Evolutionary conservation across 2,329 filamentous ascomycete species (phyloP), one percentile per base, ranked within the genome.

Genomic region (Ampelomyces quisqualis): DNA sequence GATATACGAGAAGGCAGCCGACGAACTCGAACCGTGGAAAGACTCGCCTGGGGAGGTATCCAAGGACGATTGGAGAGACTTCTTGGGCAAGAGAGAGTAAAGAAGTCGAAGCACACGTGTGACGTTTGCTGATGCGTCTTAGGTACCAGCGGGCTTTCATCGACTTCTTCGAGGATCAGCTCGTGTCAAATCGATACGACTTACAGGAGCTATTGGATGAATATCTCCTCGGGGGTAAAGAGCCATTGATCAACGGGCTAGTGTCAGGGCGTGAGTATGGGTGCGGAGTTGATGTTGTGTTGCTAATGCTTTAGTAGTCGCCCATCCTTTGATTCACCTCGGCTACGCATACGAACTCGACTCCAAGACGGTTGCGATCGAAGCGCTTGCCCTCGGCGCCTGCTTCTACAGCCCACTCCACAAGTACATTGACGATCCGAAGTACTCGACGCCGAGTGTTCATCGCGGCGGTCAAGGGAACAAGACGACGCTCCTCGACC

Each of bases 141-240:
- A 81, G 75, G 48, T 96, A 94, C 62, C 89, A 98, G 69, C 80
- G 91, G 45, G 91, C 90, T 1, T 98, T 85, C 62, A 76, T 98
- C 40, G 90, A 98, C 65, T 97, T 93, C 65, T 97, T 95, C 62
- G 93, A 98, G 66, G 93, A 98, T 65, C 82, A 89, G 58, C 74
- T 97, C 20, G 90, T 88, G 3, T 73, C 74, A 13, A 80, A 84
- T 57, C 76, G 81, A 23, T 97, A 96, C 64, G 80, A 95, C 62
- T 96, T 93, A 88, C 87, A 85, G 61, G 74, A 77, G 38, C 80
- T 95, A 2, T 73, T 94, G 7, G 73, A 81, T 3, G 80, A 90
- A 47, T 97, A 86, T 62, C 69, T 98, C 31, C 87, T 91, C 50
- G 70, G 76, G 28, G 85, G 84, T 22, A 78, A 87, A 35, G 75